Conservation (phyloP, 2,329 filamentous ascomycete species). For the Fusarium fujikuroi region DNA sequence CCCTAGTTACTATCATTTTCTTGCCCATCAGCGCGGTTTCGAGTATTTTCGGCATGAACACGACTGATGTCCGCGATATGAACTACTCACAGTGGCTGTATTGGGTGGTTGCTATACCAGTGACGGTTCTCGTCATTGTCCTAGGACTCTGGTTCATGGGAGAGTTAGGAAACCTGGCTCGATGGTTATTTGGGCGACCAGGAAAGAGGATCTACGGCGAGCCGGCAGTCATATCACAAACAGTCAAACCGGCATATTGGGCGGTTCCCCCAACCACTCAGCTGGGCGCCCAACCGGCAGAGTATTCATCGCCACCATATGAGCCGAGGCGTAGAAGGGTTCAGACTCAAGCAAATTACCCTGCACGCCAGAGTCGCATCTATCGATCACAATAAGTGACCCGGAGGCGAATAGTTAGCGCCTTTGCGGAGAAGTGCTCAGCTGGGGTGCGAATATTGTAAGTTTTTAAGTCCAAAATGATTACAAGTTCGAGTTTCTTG, state of each 20-base stretch:
- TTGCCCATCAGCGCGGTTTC: slow-evolving; percentile 59
- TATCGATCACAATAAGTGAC: neutral
- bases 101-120: slow-evolving; percentile 60
- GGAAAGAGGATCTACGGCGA: slow-evolving; percentile 16
- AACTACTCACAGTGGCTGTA: slow-evolving; percentile 60
- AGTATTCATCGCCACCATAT: slow-evolving; percentile 17
- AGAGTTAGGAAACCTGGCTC: slow-evolving; percentile 51
- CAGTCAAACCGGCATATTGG: slow-evolving; percentile 15
- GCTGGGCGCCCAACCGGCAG: neutral
- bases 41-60: slow-evolving; percentile 65
- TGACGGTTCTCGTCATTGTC: slow-evolving; percentile 55
- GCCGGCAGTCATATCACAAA: slow-evolving; percentile 18
- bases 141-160: slow-evolving; percentile 56
- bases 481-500: neutral
- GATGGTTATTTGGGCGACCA: slow-evolving; percentile 44
- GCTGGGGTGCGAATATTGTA: neutral
- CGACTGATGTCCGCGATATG: slow-evolving; percentile 61
- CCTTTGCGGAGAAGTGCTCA: neutral
- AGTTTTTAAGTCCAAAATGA: neutral
- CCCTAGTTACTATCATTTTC: slow-evolving; percentile 61
- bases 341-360: slow-evolving; percentile 8
- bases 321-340: slow-evolving; percentile 15
- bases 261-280: neutral
- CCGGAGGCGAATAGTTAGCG: neutral
- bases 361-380: neutral